Evolutionary conservation across 345 rosid species (phyloP), one percentile per base, ranked within the genome.

Genomic region (Turritis glabra): DNA sequence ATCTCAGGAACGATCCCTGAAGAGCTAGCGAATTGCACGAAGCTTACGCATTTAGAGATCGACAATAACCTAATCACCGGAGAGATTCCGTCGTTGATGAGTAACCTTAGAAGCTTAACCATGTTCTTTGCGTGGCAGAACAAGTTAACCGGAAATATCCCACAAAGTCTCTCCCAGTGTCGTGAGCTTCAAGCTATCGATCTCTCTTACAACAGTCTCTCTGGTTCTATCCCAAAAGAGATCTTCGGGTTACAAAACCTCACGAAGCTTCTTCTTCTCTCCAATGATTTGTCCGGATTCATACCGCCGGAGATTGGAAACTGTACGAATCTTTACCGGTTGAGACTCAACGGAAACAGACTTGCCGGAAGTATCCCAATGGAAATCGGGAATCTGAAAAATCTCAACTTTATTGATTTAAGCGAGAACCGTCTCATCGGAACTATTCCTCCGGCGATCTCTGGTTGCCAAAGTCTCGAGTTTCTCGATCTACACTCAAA

Each of bases 21-120:
- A 5, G 77, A 82, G 64, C 59, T 93, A 1, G 89, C 89, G 3
- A 84, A 88, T 58, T 91, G 96, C 67, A 68, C 55, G 17, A 74
- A 77, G 73, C 73, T 91, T 9, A 85, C 88, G 13, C 94, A 90
- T 57, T 78, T 93, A 37, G 93, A 90, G 77, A 88, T 93, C 6
- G 97, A 93, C 74, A 91, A 89, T 85, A 93, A 93, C 58, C 90
- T 83, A 47, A 77, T 93, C 19, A 82, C 87, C 3, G 98, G 97
- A 0, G 67, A 86, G 21, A 87, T 93, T 44, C 98, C 98, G 19
- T 46, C 82, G 2, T 88, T 84, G 64, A 72, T 93, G 27, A 88
- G 91, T 4, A 82, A 84, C 41, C 76, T 93, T 5, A 65, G 78
- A 7, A 86, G 90, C 69, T 80, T 93, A 66, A 83, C 93, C 7